These are phyloP conservation scores for Pneumocystis sp. DNA, from an alignment of 1,139 yeast genomes.

Conservation along the genomic window DNA sequence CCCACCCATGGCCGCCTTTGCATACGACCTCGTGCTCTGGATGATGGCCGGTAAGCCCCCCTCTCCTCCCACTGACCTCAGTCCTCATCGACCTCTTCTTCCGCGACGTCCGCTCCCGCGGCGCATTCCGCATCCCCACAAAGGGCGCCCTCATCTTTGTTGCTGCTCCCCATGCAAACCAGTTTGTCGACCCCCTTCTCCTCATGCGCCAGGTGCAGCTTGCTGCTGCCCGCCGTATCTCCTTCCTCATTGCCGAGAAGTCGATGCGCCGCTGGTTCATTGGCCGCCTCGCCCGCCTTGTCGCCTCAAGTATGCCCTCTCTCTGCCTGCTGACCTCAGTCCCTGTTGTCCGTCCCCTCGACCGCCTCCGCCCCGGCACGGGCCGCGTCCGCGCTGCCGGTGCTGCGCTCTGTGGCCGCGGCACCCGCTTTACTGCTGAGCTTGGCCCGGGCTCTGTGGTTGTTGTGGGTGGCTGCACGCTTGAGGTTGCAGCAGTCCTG, in stretches of 20 bases:
- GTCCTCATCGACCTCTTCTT: slow-evolving; percentile 49
- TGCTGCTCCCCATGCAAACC: slow-evolving; percentile 96
- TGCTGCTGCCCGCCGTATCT: slow-evolving; percentile 58
- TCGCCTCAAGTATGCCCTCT: slow-evolving; percentile 18
- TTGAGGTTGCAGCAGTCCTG: no score
- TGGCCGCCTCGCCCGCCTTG: slow-evolving; percentile 61
- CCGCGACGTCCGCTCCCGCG: slow-evolving; percentile 78
- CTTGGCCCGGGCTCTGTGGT: slow-evolving; percentile 17
- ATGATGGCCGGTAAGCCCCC: neutral
- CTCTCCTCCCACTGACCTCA: neutral
- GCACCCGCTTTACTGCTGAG: slow-evolving; percentile 53
- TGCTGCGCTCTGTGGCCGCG: slow-evolving; percentile 45
- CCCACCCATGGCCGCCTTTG: no score
- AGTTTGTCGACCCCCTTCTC: slow-evolving; percentile 80
- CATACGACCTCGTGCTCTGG: neutral
- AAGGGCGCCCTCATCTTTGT: slow-evolving; percentile 83
- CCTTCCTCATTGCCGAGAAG: slow-evolving; percentile 76
- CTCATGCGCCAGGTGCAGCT: slow-evolving; percentile 67
- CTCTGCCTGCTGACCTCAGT: slow-evolving; percentile 35
- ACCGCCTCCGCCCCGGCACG: slow-evolving; percentile 45
- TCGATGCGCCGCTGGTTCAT: slow-evolving; percentile 54
- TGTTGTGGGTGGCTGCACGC: slow-evolving; percentile 44
- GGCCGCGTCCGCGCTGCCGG: slow-evolving; percentile 48
- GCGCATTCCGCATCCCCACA: slow-evolving; percentile 74
- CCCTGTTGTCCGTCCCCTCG: slow-evolving; percentile 88